Base-by-base conservation (phyloP, 2,329 filamentous ascomycete genomes). In the Calonectria hongkongensis region DNA sequence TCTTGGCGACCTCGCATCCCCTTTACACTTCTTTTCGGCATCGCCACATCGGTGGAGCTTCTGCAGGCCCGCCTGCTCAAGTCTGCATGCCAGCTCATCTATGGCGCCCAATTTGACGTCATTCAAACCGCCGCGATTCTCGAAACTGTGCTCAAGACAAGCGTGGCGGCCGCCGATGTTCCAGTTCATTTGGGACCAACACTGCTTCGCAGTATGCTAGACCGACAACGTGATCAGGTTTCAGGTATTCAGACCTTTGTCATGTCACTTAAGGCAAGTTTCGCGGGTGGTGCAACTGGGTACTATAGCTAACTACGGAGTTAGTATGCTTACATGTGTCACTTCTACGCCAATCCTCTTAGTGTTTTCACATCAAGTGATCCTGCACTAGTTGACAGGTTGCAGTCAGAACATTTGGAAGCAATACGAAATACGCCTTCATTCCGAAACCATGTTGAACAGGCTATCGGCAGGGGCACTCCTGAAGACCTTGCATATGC, bases 281-380 rank as follows among this genome's bases (percentile, higher is more conserved):
- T 10, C 16, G 13, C 18, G 21, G 25, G 16, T 39, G 45, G 4
- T 7, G 21, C 16, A 3, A 5, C 2, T 54, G 1, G 18, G 28
- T 21, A 33, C n/a, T 33, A 25, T 62, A 39, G 25, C 73, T 79
- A 47, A 80, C 77, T 4, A 74, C 45, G 48, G 5, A 25, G 73
- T 21, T 81, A 95, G 90, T 97, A 96, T 83, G 91, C 93, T 1
- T 95, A 95, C 80, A 96, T 97, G 94, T 94, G 93, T 70, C 94
- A 95, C 81, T 96, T 94, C 80, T 96, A 95, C 78, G 93, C 93
- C 47, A 96, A 95, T 77, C 91, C 93, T 0, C 86, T 95, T 4
- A 94, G 92, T 73, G 82, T 95, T 4, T 87, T 96, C 41, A 83
- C 92, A 12, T 84, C 85, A 2, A 73, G 73, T 28, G 76, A 73